Evolutionary conservation across 2,329 filamentous ascomycete species (phyloP).

Genomic region (Septoria petroselini): DNA sequence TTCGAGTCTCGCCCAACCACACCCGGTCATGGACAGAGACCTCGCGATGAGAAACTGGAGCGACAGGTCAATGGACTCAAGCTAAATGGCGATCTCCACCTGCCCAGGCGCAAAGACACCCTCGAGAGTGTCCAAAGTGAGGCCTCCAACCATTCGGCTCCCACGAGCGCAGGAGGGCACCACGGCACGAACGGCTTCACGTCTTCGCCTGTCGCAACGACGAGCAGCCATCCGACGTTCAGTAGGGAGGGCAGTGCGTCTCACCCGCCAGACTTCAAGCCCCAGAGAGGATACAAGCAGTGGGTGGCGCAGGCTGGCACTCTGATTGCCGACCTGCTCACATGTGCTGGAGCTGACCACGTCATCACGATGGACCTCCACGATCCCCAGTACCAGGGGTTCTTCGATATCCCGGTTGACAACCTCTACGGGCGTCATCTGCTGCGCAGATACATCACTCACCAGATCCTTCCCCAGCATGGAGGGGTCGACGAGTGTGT

Average conservation of each 20-base stretch:
- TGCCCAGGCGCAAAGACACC: slow-evolving; percentile 32
- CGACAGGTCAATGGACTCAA: slow-evolving; percentile 69
- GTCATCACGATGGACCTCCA: slow-evolving; percentile 97
- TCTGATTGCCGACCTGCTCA: slow-evolving; percentile 87
- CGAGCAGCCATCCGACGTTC: slow-evolving; percentile 31
- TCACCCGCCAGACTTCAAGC: slow-evolving; percentile 61
- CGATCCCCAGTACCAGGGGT: slow-evolving; percentile 95
- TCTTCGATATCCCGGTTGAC: slow-evolving; percentile 98
- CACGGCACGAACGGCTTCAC: slow-evolving; percentile 9
- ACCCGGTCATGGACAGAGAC: slow-evolving; percentile 65
- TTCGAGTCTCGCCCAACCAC: slow-evolving; percentile 92
- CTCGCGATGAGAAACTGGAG: slow-evolving; percentile 51
- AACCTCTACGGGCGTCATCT: slow-evolving; percentile 87
- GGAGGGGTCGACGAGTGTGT: slow-evolving; percentile 56
- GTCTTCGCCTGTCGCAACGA: slow-evolving; percentile 10
- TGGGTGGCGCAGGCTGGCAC: slow-evolving; percentile 98
- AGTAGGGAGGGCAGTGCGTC: slow-evolving; percentile 40
- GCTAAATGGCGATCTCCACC: slow-evolving; percentile 39
- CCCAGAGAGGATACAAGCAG: slow-evolving; percentile 92
- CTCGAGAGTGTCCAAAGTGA: slow-evolving; percentile 36
- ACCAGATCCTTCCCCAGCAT: slow-evolving; percentile 78
- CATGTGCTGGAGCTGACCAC: slow-evolving; percentile 92
- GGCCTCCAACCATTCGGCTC: slow-evolving; percentile 21
- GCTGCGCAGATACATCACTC: slow-evolving; percentile 66
- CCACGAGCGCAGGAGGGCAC: slow-evolving; percentile 1